These are phyloP conservation scores for Physcomitrellopsis africana DNA, from an alignment of 225 moss, liverwort and hornwort species.

Conservation along the genomic window DNA sequence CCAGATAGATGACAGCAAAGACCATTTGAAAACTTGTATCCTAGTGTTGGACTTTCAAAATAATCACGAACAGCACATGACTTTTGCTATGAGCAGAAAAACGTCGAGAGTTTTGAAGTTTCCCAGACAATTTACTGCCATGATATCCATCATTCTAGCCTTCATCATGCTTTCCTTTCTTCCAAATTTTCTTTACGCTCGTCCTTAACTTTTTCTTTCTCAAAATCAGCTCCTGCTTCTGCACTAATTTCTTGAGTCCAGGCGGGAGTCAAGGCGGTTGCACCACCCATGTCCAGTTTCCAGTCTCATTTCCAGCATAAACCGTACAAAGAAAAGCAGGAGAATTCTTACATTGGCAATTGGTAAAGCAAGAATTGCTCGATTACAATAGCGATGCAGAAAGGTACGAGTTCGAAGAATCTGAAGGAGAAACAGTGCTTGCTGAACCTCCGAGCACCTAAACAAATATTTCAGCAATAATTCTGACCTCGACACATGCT, in stretches of 20 bases:
- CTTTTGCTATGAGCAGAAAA: slow-evolving; percentile 56
- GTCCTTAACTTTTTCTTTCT: slow-evolving; percentile 37
- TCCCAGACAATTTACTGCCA: slow-evolving; percentile 38
- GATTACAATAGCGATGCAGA: no score
- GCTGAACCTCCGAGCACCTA: no score
- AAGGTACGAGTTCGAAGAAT: no score
- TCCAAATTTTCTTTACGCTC: slow-evolving; percentile 33
- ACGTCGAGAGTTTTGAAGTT: slow-evolving; percentile 49
- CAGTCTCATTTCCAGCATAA: neutral
- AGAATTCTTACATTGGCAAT: no score
- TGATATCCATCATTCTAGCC: slow-evolving; percentile 34
- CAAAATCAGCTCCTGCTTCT: slow-evolving; percentile 60
- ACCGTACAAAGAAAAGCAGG: no score
- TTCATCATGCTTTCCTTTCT: slow-evolving; percentile 10
- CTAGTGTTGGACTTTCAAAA: neutral
- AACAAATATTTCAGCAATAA: no score
- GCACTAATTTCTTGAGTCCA: slow-evolving; percentile 43
- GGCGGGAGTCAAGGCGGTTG: slow-evolving; percentile 49
- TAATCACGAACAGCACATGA: neutral
- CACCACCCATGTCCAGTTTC: slow-evolving; percentile 36
- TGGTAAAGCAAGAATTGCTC: no score
- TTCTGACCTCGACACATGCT: no score
- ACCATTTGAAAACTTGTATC: no score
- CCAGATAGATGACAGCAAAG: no score
- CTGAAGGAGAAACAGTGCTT: no score